A percentile compares a stretch with the other conserved stretches of the same genome.
Evolutionary conservation across 129 eudicot genomes (phyloP).

Genomic region (Flaveria trinervia): DNA sequence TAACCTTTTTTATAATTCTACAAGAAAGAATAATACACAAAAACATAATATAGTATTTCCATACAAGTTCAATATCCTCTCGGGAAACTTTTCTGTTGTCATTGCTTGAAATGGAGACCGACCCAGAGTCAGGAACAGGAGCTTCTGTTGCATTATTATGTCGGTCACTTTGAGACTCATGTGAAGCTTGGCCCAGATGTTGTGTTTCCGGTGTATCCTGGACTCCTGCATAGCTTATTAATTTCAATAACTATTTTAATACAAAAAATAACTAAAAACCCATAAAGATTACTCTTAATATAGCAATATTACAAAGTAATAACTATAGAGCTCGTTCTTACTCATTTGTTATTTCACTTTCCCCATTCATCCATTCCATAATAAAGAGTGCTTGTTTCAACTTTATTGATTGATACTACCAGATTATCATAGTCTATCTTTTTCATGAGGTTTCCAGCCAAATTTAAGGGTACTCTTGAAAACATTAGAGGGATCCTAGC

Average conservation of each 20-base stretch:
- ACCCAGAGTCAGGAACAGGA: constrained; percentile 84
- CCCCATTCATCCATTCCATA: background rate
- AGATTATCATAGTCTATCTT: background rate
- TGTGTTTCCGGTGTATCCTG: constrained; percentile 61
- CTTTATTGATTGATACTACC: background rate
- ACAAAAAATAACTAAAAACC: background rate
- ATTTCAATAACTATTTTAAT: constrained; percentile 15
- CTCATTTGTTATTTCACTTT: constrained; percentile 11
- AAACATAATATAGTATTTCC: constrained; percentile 28
- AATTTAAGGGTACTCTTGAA: background rate
- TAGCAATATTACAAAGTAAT: constrained; percentile 4
- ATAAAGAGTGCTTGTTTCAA: background rate
- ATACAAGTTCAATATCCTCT: constrained; percentile 96
- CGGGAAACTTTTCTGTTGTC: constrained; percentile 90
- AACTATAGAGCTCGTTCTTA: background rate
- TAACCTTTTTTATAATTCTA: background rate
- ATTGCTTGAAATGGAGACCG: constrained; percentile 81
- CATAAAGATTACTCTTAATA: background rate
- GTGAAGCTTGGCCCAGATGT: constrained; percentile 57
- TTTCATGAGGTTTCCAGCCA: constrained; percentile 3
- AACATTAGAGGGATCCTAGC: background rate
- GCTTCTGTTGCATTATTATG: constrained; percentile 66
- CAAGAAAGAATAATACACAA: background rate
- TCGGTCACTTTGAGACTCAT: constrained; percentile 79
- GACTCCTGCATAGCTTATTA: constrained; percentile 56